Base-by-base conservation (phyloP, 2,329 filamentous ascomycete species). In the Sarocladium kiliense region DNA sequence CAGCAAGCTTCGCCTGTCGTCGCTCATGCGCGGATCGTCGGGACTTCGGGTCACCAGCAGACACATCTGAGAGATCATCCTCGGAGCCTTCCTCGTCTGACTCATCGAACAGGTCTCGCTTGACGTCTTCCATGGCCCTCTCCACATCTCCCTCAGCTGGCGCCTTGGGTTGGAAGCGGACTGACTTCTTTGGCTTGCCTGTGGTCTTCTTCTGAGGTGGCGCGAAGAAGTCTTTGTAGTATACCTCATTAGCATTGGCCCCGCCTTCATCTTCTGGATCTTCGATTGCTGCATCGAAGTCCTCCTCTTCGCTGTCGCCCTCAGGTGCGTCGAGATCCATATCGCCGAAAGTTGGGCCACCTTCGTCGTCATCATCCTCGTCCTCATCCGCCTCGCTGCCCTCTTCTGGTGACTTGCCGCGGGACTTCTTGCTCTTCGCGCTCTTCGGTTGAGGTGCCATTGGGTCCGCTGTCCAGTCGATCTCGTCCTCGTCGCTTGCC, bases 141-240 rank as follows among this genome's bases (percentile, higher is more conserved):
- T 92, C 81, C 53, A 97, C 77, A 37, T 94, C 89, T 25, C 77
- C 81, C 9, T 86, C 81, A 10, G 80, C 74, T 4, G 85, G 74
- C 59, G 70, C 59, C 63, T 68, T 63, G 9, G 83, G 68, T 55
- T 68, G 66, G 59, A 69, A 70, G 27, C 64, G 70, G 53, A 69
- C 72, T 10, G 67, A 65, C 54, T 75, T 72, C 60, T 72, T 76
- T 55, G 67, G 69, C 63, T 72, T 82, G 61, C 67, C 73, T 63
- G 79, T 84, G 56, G 78, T 78, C 58, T 94, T 95, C 62, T 82
- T 84, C 19, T 87, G 80, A 14, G 92, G 92, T 11, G 92, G 93
- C 10, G 88, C 91, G 65, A 97, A 97, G 74, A 97, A 97, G 69
- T 97, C 91, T 58, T 87, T 86, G 71, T 96, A 97, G 73, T 87